Conservation (phyloP, 106 monocot species). For the Acanthochlamys bracteata region DNA sequence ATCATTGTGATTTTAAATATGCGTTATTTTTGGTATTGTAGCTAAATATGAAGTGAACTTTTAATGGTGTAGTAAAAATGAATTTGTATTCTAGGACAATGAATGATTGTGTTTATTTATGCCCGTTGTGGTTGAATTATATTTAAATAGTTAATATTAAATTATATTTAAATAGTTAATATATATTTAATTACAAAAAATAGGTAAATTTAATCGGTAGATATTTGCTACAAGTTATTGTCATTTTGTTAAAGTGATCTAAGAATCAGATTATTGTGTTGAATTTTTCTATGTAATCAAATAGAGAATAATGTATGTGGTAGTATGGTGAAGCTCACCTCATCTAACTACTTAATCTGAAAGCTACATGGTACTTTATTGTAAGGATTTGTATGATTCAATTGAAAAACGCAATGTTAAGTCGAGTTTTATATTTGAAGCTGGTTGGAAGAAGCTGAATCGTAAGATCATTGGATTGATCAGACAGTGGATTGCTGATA, state of each 20-base stretch:
- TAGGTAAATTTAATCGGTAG: no score
- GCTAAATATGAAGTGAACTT: no score
- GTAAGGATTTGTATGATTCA: background rate
- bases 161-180: no score
- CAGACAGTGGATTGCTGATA: constrained; percentile 3
- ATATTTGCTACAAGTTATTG: no score
- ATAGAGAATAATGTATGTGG: background rate
- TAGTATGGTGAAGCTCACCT: background rate
- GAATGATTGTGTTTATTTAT: no score
- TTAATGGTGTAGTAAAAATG: no score
- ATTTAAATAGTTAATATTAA: no score
- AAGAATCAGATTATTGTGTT: background rate
- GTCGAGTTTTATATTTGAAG: background rate
- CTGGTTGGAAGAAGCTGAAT: background rate
- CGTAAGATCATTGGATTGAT: background rate
- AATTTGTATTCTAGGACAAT: no score
- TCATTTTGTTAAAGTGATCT: background rate
- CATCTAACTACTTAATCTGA: background rate
- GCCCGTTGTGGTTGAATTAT: no score
- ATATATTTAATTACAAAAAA: no score
- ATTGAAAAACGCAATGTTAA: background rate
- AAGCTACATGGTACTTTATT: background rate
- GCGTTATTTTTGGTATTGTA: no score
- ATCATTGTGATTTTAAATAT: no score
- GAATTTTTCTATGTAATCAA: background rate